These are phyloP conservation scores for Micromonas commoda DNA, from an alignment of 139 green algal species.

Conservation along the genomic window DNA sequence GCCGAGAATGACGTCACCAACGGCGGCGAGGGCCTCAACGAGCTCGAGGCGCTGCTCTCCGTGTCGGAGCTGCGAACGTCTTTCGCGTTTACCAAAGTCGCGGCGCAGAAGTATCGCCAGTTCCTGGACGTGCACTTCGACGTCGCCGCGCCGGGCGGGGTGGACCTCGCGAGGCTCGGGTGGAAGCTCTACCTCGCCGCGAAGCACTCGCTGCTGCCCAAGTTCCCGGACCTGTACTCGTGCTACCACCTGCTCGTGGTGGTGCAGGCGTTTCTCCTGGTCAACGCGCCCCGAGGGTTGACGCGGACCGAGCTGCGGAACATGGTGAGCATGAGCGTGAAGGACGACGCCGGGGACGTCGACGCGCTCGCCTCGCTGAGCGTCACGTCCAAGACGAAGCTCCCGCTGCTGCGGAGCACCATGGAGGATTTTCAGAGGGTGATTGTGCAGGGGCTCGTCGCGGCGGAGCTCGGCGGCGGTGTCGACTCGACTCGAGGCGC, in stretches of 20 bases:
- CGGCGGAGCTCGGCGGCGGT: too few species aligned
- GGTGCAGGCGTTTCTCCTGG: slow-evolving; percentile 3
- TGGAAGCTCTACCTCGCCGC: neutral
- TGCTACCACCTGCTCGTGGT: slow-evolving; percentile 7
- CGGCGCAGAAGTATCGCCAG: slow-evolving; percentile 5
- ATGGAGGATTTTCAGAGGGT: neutral
- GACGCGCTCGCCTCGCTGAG: neutral
- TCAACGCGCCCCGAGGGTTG: neutral
- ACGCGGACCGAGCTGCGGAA: slow-evolving; percentile 4
- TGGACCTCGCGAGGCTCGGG: neutral
- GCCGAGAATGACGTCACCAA: too few species aligned
- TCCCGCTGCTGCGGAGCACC: neutral
- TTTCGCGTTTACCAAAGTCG: slow-evolving; percentile 23
- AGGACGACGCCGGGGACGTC: neutral
- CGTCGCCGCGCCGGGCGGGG: neutral
- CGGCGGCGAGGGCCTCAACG: neutral
- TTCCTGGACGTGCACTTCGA: slow-evolving; percentile 12
- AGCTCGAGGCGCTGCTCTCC: neutral
- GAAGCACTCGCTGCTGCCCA: neutral
- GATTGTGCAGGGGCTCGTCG: neutral
- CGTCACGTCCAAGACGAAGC: slow-evolving; percentile 3
- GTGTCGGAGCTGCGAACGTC: neutral
- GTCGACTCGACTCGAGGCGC: too few species aligned
- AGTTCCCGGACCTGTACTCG: slow-evolving; percentile 14
- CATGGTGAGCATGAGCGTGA: slow-evolving; percentile 15